Percentiles rank a stretch among this genome's conserved stretches.
These are phyloP conservation scores for Aspergillus sp. DNA, from an alignment of 2,329 filamentous ascomycete species.

Conservation along the genomic window DNA sequence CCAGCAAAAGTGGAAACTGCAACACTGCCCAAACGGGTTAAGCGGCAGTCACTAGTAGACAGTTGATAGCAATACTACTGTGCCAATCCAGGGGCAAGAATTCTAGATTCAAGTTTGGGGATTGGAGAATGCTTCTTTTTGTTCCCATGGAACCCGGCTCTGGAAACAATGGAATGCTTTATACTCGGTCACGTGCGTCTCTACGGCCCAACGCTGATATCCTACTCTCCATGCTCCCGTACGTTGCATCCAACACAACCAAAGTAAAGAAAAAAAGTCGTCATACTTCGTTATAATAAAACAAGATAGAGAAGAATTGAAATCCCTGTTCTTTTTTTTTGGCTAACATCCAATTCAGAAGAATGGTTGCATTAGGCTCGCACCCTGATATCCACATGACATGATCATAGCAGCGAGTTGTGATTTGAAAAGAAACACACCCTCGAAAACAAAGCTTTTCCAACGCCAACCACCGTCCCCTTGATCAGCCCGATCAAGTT, in stretches of 20 bases:
- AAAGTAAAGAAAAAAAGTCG: slow-evolving; percentile 19
- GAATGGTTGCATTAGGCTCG: slow-evolving; percentile 33
- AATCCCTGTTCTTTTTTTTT: slow-evolving; percentile 18
- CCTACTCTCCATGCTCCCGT: background rate
- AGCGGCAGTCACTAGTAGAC: background rate
- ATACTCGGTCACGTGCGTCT: too few species aligned
- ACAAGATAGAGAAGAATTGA: slow-evolving; percentile 22
- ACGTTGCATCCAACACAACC: background rate
- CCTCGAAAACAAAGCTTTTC: slow-evolving; percentile 24
- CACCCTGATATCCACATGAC: slow-evolving; percentile 20
- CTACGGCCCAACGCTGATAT: too few species aligned
- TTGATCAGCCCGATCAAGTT: slow-evolving; percentile 20
- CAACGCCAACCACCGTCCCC: slow-evolving; percentile 23
- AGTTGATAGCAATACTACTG: too few species aligned
- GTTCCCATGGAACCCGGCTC: too few species aligned
- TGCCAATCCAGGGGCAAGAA: too few species aligned
- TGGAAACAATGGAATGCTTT: too few species aligned
- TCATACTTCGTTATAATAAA: slow-evolving; percentile 34
- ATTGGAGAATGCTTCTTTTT: too few species aligned
- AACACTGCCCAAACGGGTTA: background rate
- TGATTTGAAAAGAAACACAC: slow-evolving; percentile 29
- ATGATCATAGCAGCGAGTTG: slow-evolving; percentile 24
- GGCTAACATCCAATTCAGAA: slow-evolving; percentile 32
- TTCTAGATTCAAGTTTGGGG: too few species aligned
- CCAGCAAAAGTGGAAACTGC: background rate